phyloP scores from a whole-genome alignment of 2,329 filamentous ascomycete genomes.

The Aspergillus intermedius region DNA sequence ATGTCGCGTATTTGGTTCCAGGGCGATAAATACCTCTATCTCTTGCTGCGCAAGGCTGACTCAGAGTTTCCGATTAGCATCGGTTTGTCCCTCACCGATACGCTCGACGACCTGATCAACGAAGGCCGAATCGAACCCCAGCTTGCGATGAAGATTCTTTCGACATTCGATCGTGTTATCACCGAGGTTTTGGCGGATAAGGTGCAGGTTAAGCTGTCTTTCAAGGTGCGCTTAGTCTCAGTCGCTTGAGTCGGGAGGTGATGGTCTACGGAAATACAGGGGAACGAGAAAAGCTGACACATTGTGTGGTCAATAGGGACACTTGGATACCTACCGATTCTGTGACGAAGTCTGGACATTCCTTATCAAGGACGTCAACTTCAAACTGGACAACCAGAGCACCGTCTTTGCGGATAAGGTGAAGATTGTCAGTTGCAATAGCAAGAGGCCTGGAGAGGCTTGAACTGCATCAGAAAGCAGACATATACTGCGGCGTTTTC shows the following conservation, averaged over 20 bases:
- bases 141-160: constrained; percentile 95
- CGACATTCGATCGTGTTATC: constrained; percentile 90
- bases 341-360: constrained; percentile 99
- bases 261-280: too few species aligned
- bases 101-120: constrained; percentile 92
- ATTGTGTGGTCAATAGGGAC: constrained; percentile 56
- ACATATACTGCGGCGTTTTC: constrained; percentile 9
- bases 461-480: constrained; percentile 8
- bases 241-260: neutral
- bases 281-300: constrained; percentile 9
- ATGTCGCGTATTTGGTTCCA: constrained; percentile 26
- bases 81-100: constrained; percentile 87
- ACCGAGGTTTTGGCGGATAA: constrained; percentile 86
- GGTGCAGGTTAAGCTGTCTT: constrained; percentile 82
- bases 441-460: constrained; percentile 64
- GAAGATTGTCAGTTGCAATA: constrained; percentile 97
- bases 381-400: constrained; percentile 84
- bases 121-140: constrained; percentile 94
- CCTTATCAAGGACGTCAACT: constrained; percentile 96
- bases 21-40: too few species aligned
- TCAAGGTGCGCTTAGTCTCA: constrained; percentile 65
- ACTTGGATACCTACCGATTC: constrained; percentile 96
- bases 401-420: constrained; percentile 80
- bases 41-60: neutral
- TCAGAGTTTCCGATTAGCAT: constrained; percentile 55